Conservation (phyloP, 2,329 filamentous ascomycete species). For the Aphanoascus verrucosus region DNA sequence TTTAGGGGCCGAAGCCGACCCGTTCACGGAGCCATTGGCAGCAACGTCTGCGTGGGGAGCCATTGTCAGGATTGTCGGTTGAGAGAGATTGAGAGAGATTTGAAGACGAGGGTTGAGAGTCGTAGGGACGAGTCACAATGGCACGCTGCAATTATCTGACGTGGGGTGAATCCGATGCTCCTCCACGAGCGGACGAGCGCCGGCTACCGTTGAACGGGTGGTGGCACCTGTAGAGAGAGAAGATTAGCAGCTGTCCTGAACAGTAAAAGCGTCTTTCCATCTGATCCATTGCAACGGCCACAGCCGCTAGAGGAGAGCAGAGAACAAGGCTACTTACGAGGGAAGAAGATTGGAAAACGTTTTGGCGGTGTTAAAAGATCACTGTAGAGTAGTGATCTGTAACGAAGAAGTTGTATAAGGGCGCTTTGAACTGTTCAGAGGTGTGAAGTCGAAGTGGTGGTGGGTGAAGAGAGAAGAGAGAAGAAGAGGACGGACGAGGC, state of each 20-base stretch:
- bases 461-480: conserved; percentile 9
- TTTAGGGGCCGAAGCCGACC: conserved; percentile 34
- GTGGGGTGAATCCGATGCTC: conserved; percentile 54
- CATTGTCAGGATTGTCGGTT: conserved; percentile 47
- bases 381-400: conserved; percentile 33
- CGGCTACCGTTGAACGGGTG: conserved; percentile 94
- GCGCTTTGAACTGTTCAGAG: not conserved
- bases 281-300: not conserved
- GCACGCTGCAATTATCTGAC: conserved; percentile 33
- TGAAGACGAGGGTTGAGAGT: conserved; percentile 10
- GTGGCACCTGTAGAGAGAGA: conserved; percentile 54
- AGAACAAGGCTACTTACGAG: conserved; percentile 58
- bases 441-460: conserved; percentile 4
- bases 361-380: conserved; percentile 61
- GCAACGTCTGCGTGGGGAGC: conserved; percentile 72
- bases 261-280: not conserved
- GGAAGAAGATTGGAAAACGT: conserved; percentile 98
- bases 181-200: conserved; percentile 79
- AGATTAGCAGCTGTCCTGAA: conserved; percentile 21
- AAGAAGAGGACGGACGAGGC: conserved; percentile 3
- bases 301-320: not conserved
- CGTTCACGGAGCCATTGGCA: conserved; percentile 45
- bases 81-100: conserved; percentile 29
- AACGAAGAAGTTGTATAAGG: not conserved
- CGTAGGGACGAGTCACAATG: conserved; percentile 2